Evolutionary conservation across 2,329 filamentous ascomycete species (phyloP).

Genomic region (Xylariomycetidae sp.): DNA sequence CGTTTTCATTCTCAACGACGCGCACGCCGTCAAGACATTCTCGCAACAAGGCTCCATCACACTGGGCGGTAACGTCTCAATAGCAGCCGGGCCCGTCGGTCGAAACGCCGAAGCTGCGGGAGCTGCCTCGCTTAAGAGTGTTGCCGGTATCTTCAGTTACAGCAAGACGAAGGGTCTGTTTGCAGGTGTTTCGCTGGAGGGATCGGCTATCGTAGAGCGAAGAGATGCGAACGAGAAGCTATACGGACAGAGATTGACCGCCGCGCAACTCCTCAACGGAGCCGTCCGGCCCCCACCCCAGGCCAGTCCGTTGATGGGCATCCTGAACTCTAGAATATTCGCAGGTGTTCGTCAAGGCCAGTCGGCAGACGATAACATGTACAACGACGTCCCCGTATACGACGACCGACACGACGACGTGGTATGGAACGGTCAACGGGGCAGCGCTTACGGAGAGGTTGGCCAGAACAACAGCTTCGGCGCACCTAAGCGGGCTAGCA

Average conservation of each 20-base stretch:
- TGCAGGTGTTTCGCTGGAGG: conserved; percentile 90
- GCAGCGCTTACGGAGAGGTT: conserved; percentile 55
- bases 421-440: conserved; percentile 72
- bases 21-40: conserved; percentile 84
- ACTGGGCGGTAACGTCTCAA: conserved; percentile 90
- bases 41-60: conserved; percentile 88
- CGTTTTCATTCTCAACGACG: conserved; percentile 96
- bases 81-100: conserved; percentile 89
- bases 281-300: conserved; percentile 71
- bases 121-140: conserved; percentile 80
- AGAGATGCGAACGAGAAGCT: conserved; percentile 96
- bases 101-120: conserved; percentile 94
- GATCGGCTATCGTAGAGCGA: conserved; percentile 86
- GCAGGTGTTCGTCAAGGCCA: conserved; percentile 50
- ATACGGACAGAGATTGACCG: conserved; percentile 78
- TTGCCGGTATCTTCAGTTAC: conserved; percentile 93
- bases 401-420: conserved; percentile 76
- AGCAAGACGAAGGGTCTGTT: conserved; percentile 97
- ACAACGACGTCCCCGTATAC: conserved; percentile 91
- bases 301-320: conserved; percentile 75
- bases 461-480: conserved; percentile 2
- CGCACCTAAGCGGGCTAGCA: conserved; percentile 53
- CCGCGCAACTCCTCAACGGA: conserved; percentile 74
- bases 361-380: conserved; percentile 61
- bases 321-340: conserved; percentile 83